Evolutionary conservation across 371 early-diverging fungal genomes (phyloP), one percentile per base, ranked within the genome.

Genomic region (Blakeslea trispora): DNA sequence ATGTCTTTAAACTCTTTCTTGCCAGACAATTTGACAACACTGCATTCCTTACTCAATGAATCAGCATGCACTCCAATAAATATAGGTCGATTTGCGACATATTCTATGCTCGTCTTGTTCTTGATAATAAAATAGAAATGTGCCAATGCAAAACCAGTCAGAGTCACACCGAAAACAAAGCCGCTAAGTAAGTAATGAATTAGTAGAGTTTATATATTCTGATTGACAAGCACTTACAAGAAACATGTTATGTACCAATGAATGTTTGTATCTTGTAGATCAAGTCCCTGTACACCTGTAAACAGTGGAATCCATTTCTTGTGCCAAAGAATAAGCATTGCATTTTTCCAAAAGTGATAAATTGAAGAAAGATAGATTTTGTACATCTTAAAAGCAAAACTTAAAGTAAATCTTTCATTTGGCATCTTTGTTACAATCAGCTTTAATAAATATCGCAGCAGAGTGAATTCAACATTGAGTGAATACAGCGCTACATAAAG

Each of bases 21-120:
- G 14, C 37, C 28, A 0, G 23, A n/a, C 18, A 71, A 59, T 13
- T 22, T 13, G 22, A 72, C 66, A 11, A 72, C 67, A 41, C 72
- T 71, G 41, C 52, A 61, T 22, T 65, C 52, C 2, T 22, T 11
- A 15, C 53, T 53, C 17, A 23, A 59, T 42, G 34, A 46, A 58
- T 39, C 73, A 64, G 45, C 69, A 17, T 57, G 70, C 58, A n/a
- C 70, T 63, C 55, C 61, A 11, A 58, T 59, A 17, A 65, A 68
- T 0, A 61, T 21, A 1, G 40, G 35, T 10, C 71, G 69, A 14
- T 65, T 66, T 5, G 46, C 35, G n/a, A 71, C 61, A 40, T 71
- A 57, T 61, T 78, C 79, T 32, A 78, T 78, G 7, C 74, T 78
- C 0, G 75, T 71, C 42, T 66, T 50, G 58, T 78, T 78, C 23